Percentiles rank a stretch among this genome's conserved stretches.
These are phyloP conservation scores for Chrysoporthe cubensis DNA, from an alignment of 2,329 filamentous ascomycete species.

Conservation along the genomic window DNA sequence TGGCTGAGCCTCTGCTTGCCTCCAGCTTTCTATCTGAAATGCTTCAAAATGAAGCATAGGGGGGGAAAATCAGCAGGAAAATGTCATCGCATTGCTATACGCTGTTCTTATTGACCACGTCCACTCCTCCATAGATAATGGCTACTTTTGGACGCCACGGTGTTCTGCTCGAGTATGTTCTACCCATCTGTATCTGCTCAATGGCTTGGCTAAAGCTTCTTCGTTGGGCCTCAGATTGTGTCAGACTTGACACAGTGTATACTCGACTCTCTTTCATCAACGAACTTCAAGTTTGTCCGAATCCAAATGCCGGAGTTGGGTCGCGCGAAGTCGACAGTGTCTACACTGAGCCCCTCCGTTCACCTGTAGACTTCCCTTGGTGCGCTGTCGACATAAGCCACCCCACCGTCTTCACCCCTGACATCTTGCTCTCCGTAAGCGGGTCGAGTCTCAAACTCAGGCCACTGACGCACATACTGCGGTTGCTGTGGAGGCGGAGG, in stretches of 20 bases:
- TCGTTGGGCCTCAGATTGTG: neutral
- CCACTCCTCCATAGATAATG: neutral
- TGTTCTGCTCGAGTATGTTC: neutral
- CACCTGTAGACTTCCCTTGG: constrained; percentile 26
- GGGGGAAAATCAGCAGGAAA: neutral
- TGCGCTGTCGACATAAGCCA: constrained; percentile 31
- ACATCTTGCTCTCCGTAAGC: constrained; percentile 16
- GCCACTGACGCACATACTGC: constrained; percentile 27
- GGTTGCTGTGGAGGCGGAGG: constrained; percentile 27
- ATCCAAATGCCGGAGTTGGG: neutral
- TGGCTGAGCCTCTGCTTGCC: no score
- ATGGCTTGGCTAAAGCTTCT: neutral
- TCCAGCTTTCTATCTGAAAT: neutral
- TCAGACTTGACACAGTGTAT: neutral
- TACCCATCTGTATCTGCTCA: neutral
- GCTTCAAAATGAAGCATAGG: neutral
- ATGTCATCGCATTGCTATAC: neutral
- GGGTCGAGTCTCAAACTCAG: constrained; percentile 24
- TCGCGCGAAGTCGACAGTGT: neutral
- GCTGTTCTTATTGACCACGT: neutral
- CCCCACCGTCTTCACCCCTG: constrained; percentile 40
- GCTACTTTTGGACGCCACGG: neutral
- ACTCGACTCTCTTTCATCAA: neutral
- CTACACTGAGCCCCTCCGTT: neutral
- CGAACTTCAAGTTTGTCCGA: neutral